These are phyloP conservation scores for Chlorella sp. DNA, from an alignment of 139 green algal genomes.

Conservation along the genomic window DNA sequence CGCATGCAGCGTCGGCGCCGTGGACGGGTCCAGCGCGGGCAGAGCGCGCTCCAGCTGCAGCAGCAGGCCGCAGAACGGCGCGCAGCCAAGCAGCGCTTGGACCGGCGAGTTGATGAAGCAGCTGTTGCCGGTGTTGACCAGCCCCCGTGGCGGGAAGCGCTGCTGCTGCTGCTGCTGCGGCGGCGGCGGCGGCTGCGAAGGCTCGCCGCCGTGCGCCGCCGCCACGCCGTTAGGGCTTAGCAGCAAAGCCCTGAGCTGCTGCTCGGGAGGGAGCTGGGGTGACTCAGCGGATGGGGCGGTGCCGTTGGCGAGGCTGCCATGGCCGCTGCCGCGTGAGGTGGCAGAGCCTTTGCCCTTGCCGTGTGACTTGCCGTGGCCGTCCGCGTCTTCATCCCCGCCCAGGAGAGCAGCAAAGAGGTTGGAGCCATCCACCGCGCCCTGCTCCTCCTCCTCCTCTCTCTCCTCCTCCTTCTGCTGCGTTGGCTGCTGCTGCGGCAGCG, in stretches of 20 bases:
- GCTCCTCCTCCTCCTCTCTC: neutral
- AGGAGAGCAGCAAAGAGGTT: slow-evolving; percentile 13
- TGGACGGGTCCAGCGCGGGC: slow-evolving; percentile 29
- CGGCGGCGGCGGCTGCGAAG: no score
- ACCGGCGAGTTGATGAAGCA: slow-evolving; percentile 79
- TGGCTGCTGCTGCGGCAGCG: neutral
- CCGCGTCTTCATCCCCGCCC: neutral
- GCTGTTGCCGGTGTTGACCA: slow-evolving; percentile 74
- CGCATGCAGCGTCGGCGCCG: slow-evolving; percentile 44
- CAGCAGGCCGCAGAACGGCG: slow-evolving; percentile 58
- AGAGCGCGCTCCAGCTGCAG: slow-evolving; percentile 26
- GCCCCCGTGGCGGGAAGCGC: slow-evolving; percentile 48
- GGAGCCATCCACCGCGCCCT: neutral
- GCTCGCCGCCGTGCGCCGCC: no score
- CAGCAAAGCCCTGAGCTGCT: no score
- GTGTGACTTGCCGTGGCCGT: no score
- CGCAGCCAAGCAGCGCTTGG: slow-evolving; percentile 64
- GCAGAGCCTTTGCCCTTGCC: no score
- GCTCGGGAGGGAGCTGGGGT: no score
- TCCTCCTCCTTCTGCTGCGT: neutral
- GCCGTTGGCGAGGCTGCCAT: no score
- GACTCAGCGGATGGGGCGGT: no score
- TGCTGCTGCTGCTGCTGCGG: slow-evolving; percentile 2
- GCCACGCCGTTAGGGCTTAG: no score
- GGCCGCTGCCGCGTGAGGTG: no score